Evolutionary conservation across 2,329 filamentous ascomycete species (phyloP), one percentile per base, ranked within the genome.

Genomic region (Trichoderma sp.): DNA sequence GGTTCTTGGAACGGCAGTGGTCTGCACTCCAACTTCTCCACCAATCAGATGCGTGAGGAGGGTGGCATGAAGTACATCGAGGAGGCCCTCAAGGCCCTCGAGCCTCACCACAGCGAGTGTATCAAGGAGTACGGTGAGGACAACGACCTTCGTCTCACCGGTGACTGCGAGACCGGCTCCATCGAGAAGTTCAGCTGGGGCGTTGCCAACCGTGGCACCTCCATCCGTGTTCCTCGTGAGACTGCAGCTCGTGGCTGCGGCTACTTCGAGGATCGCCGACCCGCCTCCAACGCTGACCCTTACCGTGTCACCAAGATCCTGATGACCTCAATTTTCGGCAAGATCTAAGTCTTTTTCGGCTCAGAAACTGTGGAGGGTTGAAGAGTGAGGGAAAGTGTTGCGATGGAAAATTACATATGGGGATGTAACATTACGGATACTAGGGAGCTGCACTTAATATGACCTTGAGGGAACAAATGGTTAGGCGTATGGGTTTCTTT

Each of bases 11-110:
- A 98, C 86, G 95, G 94, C 77, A 93, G 93, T 69, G 93, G 93
- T 81, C 90, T 97, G 60, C 93, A 97, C 87, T 90, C 86, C 86
- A 96, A 98, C 88, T 95, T 97, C 80, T 97, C 92, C 56, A 94
- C 92, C 76, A 88, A 90, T 80, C 89, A 90, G 75, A 99, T 95
- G 88, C 93, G 95, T 76, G 86, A 84, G 66, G 93, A 97, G 73
- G 94, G 94, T 75, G 95, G 95, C 79, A 95, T 98, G 90, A 96
- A 97, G 89, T 82, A 87, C 81, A 99, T 99, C 73, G 94, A 98
- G 81, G 87, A 87, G 61, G 89, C 89, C 65, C 90, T 94, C 83
- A 91, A 92, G 88, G 93, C 92, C 83, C 89, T 94, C 19, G 91
- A 92, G 81, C 86, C 84, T 71, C 90, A 91, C 75, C 91, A 93